Base-by-base conservation (phyloP, 208 protist species). In the Wallacemonas sp. region DNA sequence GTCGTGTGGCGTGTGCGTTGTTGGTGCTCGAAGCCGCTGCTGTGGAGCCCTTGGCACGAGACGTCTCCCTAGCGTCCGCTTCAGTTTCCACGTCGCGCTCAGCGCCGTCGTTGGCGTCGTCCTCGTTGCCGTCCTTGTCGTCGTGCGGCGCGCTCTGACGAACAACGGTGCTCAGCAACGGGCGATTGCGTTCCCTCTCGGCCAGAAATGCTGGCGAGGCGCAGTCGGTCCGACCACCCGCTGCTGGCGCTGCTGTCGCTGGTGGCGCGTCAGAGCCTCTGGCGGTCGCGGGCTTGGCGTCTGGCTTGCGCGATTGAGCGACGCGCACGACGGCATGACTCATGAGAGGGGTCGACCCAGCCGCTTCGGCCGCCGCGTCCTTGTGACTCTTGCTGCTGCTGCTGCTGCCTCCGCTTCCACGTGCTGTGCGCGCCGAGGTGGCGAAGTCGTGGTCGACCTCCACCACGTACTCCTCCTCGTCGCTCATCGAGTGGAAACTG, bases 381-480 rank as follows among this genome's bases (percentile, higher is more conserved):
- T n/a, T n/a, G n/a, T n/a, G n/a, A n/a, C n/a, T n/a, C n/a, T n/a
- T n/a, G n/a, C n/a, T 64, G 39, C 39, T 21, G 39, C 58, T 49
- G 44, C 44, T 8, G 33, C 6, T 8, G 23, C 21, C 52, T 36
- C 32, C 33, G 36, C 57, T 21, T 29, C 41, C 39, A 38, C 52
- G 52, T 19, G 52, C 52, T 3, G 52, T 58, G 6, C 30, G 52
- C 30, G 52, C 52, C 0, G 52, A 34, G 29, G 34, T 39, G 12
- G 23, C 30, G 32, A 58, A 49, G 30, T 66, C 47, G 4, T 5
- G 30, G 27, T 57, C 61, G 12, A 24, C 47, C 12, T 65, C 43
- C 9, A 8, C 43, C 38, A 14, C 57, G 38, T 62, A 62, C 30
- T 68, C 61, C 52, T 68, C 72, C 57, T 65, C 65, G 23, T 78